Evolutionary conservation across 495 filamentous ascomycete species (phyloP), one percentile per base, ranked within the genome.

Genomic region (Penicillium maclennaniae): DNA sequence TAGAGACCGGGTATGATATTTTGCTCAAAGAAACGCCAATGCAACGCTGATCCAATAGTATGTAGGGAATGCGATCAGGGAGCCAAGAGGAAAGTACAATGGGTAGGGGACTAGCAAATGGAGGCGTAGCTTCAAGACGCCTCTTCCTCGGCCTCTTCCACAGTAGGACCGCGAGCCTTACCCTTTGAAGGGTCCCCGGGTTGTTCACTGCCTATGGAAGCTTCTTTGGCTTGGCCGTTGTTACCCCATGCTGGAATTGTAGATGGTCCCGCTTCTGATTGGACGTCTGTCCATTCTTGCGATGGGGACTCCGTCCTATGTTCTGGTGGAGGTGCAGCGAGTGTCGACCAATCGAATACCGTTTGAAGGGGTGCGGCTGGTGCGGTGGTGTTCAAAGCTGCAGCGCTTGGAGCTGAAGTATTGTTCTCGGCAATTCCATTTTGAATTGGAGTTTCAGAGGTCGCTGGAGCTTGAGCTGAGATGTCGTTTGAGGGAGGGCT

Each of bases 71-170:
- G 49, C 25, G 54, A 49, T 46, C 40, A 28, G 26, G 25, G 16
- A 19, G 36, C 16, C 40, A 38, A 54, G 40, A 26, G 43, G 43
- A 46, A 21, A 55, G 34, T 51, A 52, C 20, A 52, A 41, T 34
- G 49, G 37, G 42, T 28, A 38, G 36, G 26, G 31, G 39, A 34
- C 31, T 34, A 14, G 14, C 3, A 14, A 1, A 34, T 34, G 1
- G 23, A 23, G 23, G 23, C 1, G 3, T 12, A 14, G 31, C 31
- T 10, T 34, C 44, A 61, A 59, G 53, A 66, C 36, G 53, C 61
- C 25, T 70, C 71, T 37, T 78, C 77, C 17, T 78, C 78, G 1
- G 57, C 62, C 47, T 81, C 77, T 61, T 81, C 78, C 6, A 81
- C 77, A 3, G 77, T 78, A 8, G 68, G 65, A 19, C 71, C 65